Evolutionary conservation across 192 early-diverging fungal species (phyloP), one percentile per base, ranked within the genome.

Genomic region (Chytriomyces confervae): DNA sequence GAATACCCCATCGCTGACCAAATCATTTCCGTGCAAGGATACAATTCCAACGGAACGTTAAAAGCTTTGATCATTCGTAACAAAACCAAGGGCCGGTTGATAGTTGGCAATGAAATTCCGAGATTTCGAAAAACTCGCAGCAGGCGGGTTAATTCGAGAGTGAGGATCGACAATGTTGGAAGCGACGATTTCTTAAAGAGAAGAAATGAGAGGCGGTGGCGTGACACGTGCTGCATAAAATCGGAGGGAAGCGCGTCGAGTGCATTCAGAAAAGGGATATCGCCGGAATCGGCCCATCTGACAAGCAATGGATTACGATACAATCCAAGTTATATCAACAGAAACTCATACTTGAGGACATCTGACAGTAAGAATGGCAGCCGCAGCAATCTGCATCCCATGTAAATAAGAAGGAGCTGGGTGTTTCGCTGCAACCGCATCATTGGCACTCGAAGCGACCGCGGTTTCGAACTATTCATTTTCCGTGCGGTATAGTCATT

Each of bases 311-410:
- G 3, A 65, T 13, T 27, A 23, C 11, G 11, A 23, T 65, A 29
- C 63, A 65, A 16, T 13, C 53, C 1, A 13, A 69, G 47, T 69
- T 48, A 20, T 20, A 16, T 11, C 13, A 18, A 69, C 3, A n/a
- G 47, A 0, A 69, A 50, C 13, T 29, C 11, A 8, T 36, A 77
- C 75, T 49, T n/a, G 23, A 70, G 7, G 6, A 77, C 60, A 49
- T 77, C 76, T 6, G 51, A 23, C 20, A 69, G 23, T n/a, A 77
- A 48, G 16, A 77, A 29, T 13, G 76, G 76, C 11, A 77, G 50
- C 8, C 57, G 49, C 16, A 77, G 48, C 18, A 62, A 29, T 13
- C 20, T 8, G 46, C 76, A 77, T 77, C 50, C 76, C 10, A 77
- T 50, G 45, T 77, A 77, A 49, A 77, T 27, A 62, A 77, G 50